These are phyloP conservation scores for Pseudopyricularia javanii DNA, from an alignment of 2,329 filamentous ascomycete species.

Conservation along the genomic window DNA sequence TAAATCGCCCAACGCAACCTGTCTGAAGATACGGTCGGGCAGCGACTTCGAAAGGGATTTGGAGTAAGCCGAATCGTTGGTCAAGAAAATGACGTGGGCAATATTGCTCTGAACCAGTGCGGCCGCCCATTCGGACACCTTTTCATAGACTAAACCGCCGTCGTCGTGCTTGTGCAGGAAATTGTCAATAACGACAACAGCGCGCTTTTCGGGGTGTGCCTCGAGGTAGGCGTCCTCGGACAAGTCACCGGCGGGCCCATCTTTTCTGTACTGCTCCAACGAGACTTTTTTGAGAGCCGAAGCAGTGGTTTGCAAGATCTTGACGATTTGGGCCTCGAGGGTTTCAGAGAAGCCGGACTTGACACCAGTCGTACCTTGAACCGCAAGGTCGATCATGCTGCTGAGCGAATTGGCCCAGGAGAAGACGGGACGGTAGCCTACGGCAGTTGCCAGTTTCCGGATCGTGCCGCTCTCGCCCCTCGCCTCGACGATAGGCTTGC, in stretches of 20 bases:
- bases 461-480: constrained; percentile 81
- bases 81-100: constrained; percentile 90
- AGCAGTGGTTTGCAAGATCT: constrained; percentile 78
- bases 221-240: constrained; percentile 82
- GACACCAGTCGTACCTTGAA: constrained; percentile 85
- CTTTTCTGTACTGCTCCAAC: constrained; percentile 49
- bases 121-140: constrained; percentile 82
- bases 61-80: constrained; percentile 75
- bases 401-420: constrained; percentile 94
- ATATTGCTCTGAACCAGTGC: constrained; percentile 74
- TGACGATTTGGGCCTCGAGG: constrained; percentile 74
- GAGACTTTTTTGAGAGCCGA: constrained; percentile 69
- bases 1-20: constrained; percentile 76
- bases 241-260: constrained; percentile 56
- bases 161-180: constrained; percentile 72
- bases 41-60: constrained; percentile 80
- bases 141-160: constrained; percentile 54
- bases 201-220: constrained; percentile 70
- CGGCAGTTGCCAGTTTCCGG: constrained; percentile 63
- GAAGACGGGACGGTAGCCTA: constrained; percentile 88
- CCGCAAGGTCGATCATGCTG: constrained; percentile 82
- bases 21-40: constrained; percentile 81
- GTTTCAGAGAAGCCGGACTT: constrained; percentile 94
- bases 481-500: constrained; percentile 85
- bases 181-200: constrained; percentile 83